Percentiles rank a stretch among this genome's conserved stretches.
phyloP scores from a whole-genome alignment of 192 early-diverging fungal species.

The Pilobolus umbonatus region DNA sequence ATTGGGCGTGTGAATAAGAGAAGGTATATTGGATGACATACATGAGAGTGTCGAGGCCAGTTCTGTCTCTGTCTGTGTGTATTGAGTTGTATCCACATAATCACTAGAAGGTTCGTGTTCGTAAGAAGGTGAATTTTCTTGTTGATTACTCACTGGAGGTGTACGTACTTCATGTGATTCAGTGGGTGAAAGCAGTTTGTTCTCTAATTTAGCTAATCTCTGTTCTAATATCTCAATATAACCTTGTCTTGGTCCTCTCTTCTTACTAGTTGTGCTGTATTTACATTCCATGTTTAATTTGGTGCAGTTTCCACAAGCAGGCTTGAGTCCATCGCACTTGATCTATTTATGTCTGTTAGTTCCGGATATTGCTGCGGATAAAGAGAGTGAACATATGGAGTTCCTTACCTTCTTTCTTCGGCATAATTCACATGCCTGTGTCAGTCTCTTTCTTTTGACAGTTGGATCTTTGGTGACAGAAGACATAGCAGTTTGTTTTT shows the following conservation, averaged over 20 bases:
- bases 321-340: constrained; percentile 78
- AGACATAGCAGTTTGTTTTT: too few species aligned
- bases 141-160: too few species aligned
- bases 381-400: neutral
- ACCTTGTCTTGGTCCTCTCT: constrained; percentile 81
- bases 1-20: too few species aligned
- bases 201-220: constrained; percentile 75
- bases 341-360: constrained; percentile 33
- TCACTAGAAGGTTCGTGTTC: too few species aligned
- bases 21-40: neutral
- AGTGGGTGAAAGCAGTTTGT: constrained; percentile 39
- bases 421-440: constrained; percentile 67
- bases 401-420: constrained; percentile 62
- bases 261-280: constrained; percentile 82
- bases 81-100: too few species aligned
- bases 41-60: neutral
- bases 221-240: constrained; percentile 75
- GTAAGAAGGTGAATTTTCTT: too few species aligned
- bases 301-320: constrained; percentile 78
- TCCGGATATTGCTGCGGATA: neutral
- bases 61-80: too few species aligned
- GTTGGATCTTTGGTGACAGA: neutral
- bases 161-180: too few species aligned
- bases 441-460: constrained; percentile 57
- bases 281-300: constrained; percentile 64